Evolutionary conservation across 2,329 filamentous ascomycete species (phyloP).

Genomic region (Xylariaceae sp.): DNA sequence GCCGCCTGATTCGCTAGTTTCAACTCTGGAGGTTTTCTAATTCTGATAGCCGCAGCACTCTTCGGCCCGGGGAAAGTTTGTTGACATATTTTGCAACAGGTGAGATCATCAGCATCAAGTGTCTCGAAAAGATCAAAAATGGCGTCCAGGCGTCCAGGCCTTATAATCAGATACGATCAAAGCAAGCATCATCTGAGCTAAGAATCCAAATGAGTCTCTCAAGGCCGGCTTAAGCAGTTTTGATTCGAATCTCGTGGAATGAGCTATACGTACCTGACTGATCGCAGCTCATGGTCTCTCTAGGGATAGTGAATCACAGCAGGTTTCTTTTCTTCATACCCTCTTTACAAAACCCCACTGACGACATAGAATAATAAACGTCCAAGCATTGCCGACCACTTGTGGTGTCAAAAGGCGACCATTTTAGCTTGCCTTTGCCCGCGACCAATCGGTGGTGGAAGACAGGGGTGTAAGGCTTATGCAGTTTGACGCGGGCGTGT

Average conservation of each 20-base stretch:
- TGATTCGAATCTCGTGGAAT: slow-evolving; percentile 1
- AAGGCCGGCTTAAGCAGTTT: slow-evolving; percentile 1
- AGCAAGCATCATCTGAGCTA: slow-evolving; percentile 1
- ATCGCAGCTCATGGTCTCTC: slow-evolving; percentile 10
- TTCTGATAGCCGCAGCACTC: slow-evolving; percentile 21
- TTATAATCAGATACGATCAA: neutral
- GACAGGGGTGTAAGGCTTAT: slow-evolving; percentile 43
- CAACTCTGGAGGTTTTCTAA: slow-evolving; percentile 2
- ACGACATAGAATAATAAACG: slow-evolving; percentile 14
- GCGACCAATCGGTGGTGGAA: slow-evolving; percentile 41
- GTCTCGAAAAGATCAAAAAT: slow-evolving; percentile 1
- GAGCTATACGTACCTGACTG: slow-evolving; percentile 16
- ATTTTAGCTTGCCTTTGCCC: slow-evolving; percentile 36
- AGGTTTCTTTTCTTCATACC: slow-evolving; percentile 25
- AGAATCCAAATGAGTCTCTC: slow-evolving; percentile 1
- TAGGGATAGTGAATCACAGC: too few species aligned
- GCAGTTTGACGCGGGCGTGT: slow-evolving; percentile 46
- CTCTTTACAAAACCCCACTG: slow-evolving; percentile 27
- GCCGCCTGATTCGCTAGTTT: slow-evolving; percentile 26
- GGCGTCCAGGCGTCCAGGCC: neutral
- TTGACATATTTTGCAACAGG: slow-evolving; percentile 14
- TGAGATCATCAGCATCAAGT: neutral
- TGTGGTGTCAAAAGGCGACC: slow-evolving; percentile 35
- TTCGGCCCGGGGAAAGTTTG: slow-evolving; percentile 23
- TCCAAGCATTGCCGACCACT: slow-evolving; percentile 33